Percentiles rank a stretch among this genome's conserved stretches.
phyloP scores from a whole-genome alignment of 1,139 yeast species.

The Zygoascus sp. region DNA sequence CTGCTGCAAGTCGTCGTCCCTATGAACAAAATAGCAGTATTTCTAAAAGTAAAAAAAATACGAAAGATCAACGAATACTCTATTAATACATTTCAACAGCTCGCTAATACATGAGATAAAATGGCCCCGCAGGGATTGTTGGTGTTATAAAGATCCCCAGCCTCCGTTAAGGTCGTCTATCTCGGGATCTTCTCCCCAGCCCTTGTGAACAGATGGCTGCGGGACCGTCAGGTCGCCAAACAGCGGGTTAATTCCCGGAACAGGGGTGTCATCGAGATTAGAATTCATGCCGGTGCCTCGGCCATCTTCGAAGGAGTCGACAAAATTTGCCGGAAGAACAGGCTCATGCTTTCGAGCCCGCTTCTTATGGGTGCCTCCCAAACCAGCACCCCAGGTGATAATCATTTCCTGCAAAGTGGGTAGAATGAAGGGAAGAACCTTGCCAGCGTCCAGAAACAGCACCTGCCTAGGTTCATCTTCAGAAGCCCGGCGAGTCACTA shows the following conservation, averaged over 20 bases:
- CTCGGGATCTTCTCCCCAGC: slow-evolving; percentile 30
- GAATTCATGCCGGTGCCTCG: slow-evolving; percentile 6
- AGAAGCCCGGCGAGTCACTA: slow-evolving; percentile 9
- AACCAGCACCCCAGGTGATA: slow-evolving; percentile 41
- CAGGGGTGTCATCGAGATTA: slow-evolving; percentile 6
- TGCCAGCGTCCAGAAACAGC: slow-evolving; percentile 33
- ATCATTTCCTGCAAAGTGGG: slow-evolving; percentile 40
- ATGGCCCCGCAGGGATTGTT: too few relatives aligned
- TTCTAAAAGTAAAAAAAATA: too few relatives aligned
- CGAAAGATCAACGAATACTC: too few relatives aligned
- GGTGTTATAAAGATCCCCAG: slow-evolving; percentile 14
- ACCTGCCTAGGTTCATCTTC: slow-evolving; percentile 24
- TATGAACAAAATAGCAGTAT: too few relatives aligned
- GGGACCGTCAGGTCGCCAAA: slow-evolving; percentile 27
- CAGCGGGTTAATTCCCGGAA: slow-evolving; percentile 18
- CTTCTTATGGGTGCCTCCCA: slow-evolving; percentile 36
- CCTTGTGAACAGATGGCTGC: slow-evolving; percentile 28
- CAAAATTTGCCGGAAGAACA: slow-evolving; percentile 37
- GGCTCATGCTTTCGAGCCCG: slow-evolving; percentile 39
- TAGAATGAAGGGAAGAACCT: slow-evolving; percentile 35
- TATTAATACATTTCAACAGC: too few relatives aligned
- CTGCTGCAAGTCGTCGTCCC: too few relatives aligned
- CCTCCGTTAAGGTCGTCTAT: slow-evolving; percentile 22
- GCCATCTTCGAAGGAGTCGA: slow-evolving; percentile 34
- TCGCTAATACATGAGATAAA: too few relatives aligned